Base-by-base conservation (phyloP, 768 basidiomycete genomes). In the Crassisporium funariophilum region DNA sequence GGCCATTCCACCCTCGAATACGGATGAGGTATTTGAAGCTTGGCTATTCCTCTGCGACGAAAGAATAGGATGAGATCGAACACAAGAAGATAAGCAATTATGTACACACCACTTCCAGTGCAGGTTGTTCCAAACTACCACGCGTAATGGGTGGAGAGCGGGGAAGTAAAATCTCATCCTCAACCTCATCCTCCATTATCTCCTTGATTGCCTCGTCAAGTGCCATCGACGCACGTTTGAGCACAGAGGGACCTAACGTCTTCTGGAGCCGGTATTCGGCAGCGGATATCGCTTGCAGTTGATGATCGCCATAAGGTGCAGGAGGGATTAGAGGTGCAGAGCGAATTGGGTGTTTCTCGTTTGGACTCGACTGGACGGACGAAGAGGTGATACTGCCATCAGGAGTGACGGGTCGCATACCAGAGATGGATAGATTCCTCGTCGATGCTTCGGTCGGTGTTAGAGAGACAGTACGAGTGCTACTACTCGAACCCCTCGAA, bases 91-190 rank as follows among this genome's bases (percentile, higher is more conserved):
- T 35, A 47, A 46, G 41, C 29, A 33, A 20, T 12, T 34, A 43
- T 47, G 24, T 47, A 54, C 52, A 42, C 16, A 58, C 49, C 44
- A 69, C 72, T 57, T 61, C 74, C 57, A 58, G 49, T 24, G 60
- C 21, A 25, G 61, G 60, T 16, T 63, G 64, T 41, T 74, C 72
- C 24, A 63, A 49, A 53, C 59, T 67, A 13, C 62, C 56, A 27
- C 79, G 75, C 46, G 73, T 67, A 42, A 75, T 64, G 39, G 76
- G 76, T 15, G 76, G 72, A 31, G 82, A 81, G 46, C 88, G 78
- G 34, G 84, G 84, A 71, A 90, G 76, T 54, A 90, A 71, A 50
- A 90, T 84, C 64, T 89, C 83, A 63, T 91, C 88, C 52, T 87
- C 88, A 0, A 73, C 73, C 53, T 81, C 80, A 53, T 89, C 86